Conservation (phyloP, 2,329 filamentous ascomycete genomes). For the Aureobasidium sp. region DNA sequence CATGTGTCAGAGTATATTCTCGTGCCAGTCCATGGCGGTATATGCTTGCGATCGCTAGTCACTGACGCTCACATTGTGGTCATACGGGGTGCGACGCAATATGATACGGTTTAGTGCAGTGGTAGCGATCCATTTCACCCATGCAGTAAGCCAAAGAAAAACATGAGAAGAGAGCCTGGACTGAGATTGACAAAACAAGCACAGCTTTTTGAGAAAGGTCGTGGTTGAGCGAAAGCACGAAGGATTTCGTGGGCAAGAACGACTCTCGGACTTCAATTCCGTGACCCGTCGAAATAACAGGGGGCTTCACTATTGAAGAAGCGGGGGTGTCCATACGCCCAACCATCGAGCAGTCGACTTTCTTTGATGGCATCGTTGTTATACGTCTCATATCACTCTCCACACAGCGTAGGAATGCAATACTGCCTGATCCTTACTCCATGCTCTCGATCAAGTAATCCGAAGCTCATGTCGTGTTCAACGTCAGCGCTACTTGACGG, state of each 20-base stretch:
- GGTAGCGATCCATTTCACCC: not conserved
- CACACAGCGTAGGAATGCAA: not conserved
- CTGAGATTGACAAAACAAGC: not conserved
- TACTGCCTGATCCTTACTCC: not conserved
- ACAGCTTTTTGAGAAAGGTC: not conserved
- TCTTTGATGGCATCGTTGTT: no score
- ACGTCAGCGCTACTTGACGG: not conserved
- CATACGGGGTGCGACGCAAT: not conserved
- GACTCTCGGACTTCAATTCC: not conserved
- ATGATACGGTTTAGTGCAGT: not conserved
- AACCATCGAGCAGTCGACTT: not conserved
- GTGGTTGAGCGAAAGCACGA: not conserved
- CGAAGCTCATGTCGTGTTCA: not conserved
- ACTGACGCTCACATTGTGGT: not conserved
- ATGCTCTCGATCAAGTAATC: not conserved
- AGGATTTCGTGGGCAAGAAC: not conserved
- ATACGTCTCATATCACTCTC: not conserved
- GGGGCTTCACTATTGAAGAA: not conserved
- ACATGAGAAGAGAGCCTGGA: no score
- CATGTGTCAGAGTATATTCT: not conserved
- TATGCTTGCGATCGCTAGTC: not conserved
- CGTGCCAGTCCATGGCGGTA: not conserved
- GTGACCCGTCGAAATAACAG: not conserved
- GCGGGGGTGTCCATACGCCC: not conserved
- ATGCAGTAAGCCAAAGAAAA: not conserved